Conservation (phyloP, 2,329 filamentous ascomycete genomes). For the Myriosclerotinia curreyana region DNA sequence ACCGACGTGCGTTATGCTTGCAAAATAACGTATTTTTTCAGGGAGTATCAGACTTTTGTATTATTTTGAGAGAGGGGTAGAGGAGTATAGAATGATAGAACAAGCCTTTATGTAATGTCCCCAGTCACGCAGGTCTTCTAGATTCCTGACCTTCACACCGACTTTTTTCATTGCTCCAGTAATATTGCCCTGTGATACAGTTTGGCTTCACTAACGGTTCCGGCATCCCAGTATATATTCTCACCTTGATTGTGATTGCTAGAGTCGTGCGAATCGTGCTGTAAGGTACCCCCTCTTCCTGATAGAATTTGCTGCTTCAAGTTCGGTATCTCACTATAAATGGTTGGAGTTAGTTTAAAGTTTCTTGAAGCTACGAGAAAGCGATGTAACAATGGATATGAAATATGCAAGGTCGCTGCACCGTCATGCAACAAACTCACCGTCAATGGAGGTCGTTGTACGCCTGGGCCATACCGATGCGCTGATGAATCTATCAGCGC, state of each 20-base stretch:
- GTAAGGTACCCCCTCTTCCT: neutral
- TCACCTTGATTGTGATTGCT: neutral
- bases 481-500: neutral
- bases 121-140: neutral
- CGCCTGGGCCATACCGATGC: neutral
- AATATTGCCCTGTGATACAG: neutral
- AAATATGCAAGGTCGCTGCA: neutral
- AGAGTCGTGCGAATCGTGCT: too few species aligned
- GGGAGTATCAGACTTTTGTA: neutral
- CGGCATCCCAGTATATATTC: neutral
- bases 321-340: neutral
- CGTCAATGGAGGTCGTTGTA: neutral
- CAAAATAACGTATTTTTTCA: neutral
- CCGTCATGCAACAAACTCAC: neutral
- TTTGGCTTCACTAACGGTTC: neutral
- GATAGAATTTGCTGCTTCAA: neutral
- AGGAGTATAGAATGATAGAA: neutral
- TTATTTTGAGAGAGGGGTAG: neutral
- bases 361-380: neutral
- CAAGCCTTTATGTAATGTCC: neutral
- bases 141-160: neutral
- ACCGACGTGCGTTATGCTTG: constrained; percentile 8
- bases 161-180: neutral
- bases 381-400: too few species aligned
- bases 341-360: neutral